Conservation (phyloP, 768 basidiomycete genomes). For the Albatrellus ellisii region DNA sequence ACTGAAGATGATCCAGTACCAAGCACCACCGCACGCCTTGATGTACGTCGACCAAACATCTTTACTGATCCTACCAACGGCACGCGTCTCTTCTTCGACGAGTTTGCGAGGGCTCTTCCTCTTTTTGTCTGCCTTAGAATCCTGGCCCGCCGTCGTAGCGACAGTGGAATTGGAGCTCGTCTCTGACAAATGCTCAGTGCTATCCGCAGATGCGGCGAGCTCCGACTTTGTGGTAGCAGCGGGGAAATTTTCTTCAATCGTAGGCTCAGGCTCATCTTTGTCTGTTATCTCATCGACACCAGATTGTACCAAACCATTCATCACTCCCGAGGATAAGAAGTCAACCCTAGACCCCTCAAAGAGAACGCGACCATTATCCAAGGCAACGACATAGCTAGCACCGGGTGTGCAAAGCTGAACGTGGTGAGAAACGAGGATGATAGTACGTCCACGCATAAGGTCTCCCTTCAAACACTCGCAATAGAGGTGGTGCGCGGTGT, state of each 20-base stretch:
- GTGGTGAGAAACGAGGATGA: slow-evolving; percentile 89
- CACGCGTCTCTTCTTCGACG: slow-evolving; percentile 51
- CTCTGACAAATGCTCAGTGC: slow-evolving; percentile 19
- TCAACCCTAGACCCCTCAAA: slow-evolving; percentile 55
- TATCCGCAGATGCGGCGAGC: slow-evolving; percentile 14
- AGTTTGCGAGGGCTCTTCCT: slow-evolving; percentile 67
- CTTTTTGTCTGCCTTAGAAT: slow-evolving; percentile 28
- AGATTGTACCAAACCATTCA: slow-evolving; percentile 55
- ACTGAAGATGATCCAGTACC: slow-evolving; percentile 27
- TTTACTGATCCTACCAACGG: slow-evolving; percentile 32
- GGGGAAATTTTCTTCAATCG: slow-evolving; percentile 14
- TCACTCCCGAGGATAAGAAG: slow-evolving; percentile 57
- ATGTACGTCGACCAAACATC: slow-evolving; percentile 35
- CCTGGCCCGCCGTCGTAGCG: slow-evolving; percentile 19
- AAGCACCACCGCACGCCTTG: slow-evolving; percentile 23
- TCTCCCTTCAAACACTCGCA: slow-evolving; percentile 70
- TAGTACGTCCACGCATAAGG: slow-evolving; percentile 63
- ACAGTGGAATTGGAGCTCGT: slow-evolving; percentile 32
- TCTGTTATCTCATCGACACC: slow-evolving; percentile 23
- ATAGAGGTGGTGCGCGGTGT: slow-evolving; percentile 75
- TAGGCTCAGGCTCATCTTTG: slow-evolving; percentile 24
- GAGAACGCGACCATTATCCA: slow-evolving; percentile 69
- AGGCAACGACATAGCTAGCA: slow-evolving; percentile 70
- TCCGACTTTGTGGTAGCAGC: slow-evolving; percentile 13
- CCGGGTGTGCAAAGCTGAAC: slow-evolving; percentile 77